A percentile compares a stretch with the other conserved stretches of the same genome.
Conservation (phyloP, 768 basidiomycete species). For the Pholiota conissans region DNA sequence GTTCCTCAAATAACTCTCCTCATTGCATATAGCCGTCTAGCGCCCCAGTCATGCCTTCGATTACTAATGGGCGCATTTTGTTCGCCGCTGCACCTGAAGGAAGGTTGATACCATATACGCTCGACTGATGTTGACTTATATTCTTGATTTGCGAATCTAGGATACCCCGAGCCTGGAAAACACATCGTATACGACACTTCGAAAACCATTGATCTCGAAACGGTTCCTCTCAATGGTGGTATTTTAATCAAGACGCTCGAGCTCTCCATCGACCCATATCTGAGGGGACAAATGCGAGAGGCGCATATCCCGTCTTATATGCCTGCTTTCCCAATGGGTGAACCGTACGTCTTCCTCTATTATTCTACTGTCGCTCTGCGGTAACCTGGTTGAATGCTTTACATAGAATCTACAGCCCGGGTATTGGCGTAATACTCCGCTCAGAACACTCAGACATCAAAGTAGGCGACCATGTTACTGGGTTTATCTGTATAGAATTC, state of each 20-base stretch:
- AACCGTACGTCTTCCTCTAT: slow-evolving; percentile 31
- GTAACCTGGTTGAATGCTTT: no score
- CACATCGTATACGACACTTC: slow-evolving; percentile 44
- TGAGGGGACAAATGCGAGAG: slow-evolving; percentile 39
- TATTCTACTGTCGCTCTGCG: no score
- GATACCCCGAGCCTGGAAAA: slow-evolving; percentile 45
- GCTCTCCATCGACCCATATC: slow-evolving; percentile 44
- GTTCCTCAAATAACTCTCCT: no score
- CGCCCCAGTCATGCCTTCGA: slow-evolving; percentile 29
- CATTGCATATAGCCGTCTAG: no score
- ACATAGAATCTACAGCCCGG: slow-evolving; percentile 30
- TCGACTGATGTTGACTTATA: no score
- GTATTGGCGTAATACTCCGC: slow-evolving; percentile 44
- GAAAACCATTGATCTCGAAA: slow-evolving; percentile 50
- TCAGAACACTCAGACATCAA: slow-evolving; percentile 35
- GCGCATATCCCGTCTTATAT: slow-evolving; percentile 25
- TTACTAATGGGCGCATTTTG: slow-evolving; percentile 33
- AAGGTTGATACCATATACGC: slow-evolving; percentile 19
- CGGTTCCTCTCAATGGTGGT: slow-evolving; percentile 42
- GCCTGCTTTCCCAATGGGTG: slow-evolving; percentile 30
- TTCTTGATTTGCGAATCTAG: slow-evolving; percentile 14
- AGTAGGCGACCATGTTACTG: slow-evolving; percentile 42
- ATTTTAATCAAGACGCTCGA: slow-evolving; percentile 51
- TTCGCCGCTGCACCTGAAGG: slow-evolving; percentile 38
- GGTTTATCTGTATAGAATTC: slow-evolving; percentile 24